Conservation (phyloP, 2,329 filamentous ascomycete genomes). For the Aaosphaeria arxii region DNA sequence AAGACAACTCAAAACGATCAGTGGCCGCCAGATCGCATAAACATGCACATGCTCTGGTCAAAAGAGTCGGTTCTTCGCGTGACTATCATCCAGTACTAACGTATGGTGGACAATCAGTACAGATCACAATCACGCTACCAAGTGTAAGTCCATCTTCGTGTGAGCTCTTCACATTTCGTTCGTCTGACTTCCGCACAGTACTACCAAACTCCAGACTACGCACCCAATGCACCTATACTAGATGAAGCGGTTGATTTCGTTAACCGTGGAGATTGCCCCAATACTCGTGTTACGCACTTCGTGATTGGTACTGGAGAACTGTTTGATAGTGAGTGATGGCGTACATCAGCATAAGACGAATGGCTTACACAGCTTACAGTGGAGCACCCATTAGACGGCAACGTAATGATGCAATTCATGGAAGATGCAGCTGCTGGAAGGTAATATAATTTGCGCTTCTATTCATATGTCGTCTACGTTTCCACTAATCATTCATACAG, state of each 20-base stretch:
- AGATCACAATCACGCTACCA: background rate
- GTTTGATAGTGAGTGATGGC: background rate
- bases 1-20: background rate
- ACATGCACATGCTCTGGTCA: background rate
- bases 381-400: conserved; percentile 5
- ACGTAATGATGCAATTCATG: conserved; percentile 5
- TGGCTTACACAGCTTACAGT: background rate
- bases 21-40: too few species aligned
- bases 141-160: background rate
- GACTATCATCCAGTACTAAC: background rate
- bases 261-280: conserved; percentile 2
- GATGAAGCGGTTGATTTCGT: conserved; percentile 5
- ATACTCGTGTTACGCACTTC: background rate
- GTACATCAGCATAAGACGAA: background rate
- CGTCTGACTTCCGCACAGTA: background rate
- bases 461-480: background rate
- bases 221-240: background rate
- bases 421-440: conserved; percentile 1
- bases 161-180: background rate
- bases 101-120: background rate
- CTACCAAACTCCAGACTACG: background rate
- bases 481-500: background rate
- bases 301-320: background rate
- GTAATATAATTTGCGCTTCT: background rate
- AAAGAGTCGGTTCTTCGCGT: background rate